These are phyloP conservation scores for Epichloe gansuensis DNA, from an alignment of 2,329 filamentous ascomycete species.

Conservation along the genomic window DNA sequence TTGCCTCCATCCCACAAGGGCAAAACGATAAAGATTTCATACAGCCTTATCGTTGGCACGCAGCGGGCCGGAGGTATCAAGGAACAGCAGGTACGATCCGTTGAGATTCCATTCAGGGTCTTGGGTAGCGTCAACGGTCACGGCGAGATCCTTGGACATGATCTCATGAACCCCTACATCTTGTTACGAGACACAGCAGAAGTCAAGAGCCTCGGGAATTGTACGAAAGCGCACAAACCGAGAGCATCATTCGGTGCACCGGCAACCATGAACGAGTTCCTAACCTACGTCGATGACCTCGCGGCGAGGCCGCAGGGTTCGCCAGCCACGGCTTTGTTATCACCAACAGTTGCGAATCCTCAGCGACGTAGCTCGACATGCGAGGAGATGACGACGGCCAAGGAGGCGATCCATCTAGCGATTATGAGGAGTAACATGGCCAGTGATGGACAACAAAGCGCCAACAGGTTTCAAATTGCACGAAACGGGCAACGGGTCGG, in stretches of 20 bases:
- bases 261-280: conserved; percentile 51
- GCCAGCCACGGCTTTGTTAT: conserved; percentile 50
- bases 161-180: conserved; percentile 89
- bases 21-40: conserved; percentile 86
- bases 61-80: conserved; percentile 69
- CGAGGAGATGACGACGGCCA: conserved; percentile 51
- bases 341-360: conserved; percentile 50
- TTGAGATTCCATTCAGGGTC: conserved; percentile 86
- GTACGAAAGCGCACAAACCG: conserved; percentile 16
- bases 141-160: conserved; percentile 82
- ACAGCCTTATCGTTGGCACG: conserved; percentile 83
- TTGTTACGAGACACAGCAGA: conserved; percentile 73
- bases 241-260: conserved; percentile 17
- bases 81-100: conserved; percentile 76
- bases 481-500: conserved; percentile 86
- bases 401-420: conserved; percentile 82
- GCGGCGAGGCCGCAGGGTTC: conserved; percentile 46
- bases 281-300: conserved; percentile 66
- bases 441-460: conserved; percentile 57
- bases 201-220: conserved; percentile 33
- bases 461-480: conserved; percentile 92
- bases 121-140: conserved; percentile 83
- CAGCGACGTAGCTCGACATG: conserved; percentile 43
- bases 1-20: conserved; percentile 86
- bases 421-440: conserved; percentile 72